phyloP scores from a whole-genome alignment of 345 rosid genomes.

The Pistacia integerrima region DNA sequence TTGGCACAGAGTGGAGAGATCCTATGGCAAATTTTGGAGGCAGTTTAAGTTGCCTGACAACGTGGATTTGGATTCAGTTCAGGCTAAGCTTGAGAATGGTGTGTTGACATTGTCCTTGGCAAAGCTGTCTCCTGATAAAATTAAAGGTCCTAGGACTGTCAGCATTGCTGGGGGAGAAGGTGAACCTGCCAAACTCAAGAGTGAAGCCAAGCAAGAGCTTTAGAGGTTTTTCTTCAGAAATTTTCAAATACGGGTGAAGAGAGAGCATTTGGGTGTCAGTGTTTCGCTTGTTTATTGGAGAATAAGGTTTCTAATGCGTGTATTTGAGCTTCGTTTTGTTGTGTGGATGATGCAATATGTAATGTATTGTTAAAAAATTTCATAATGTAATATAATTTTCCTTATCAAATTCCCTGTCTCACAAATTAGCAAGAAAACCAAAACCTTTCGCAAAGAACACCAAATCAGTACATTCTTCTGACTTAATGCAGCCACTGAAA shows the following conservation, averaged over 20 bases:
- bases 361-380: background rate
- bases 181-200: constrained; percentile 37
- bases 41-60: constrained; percentile 75
- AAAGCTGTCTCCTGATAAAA: constrained; percentile 63
- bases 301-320: constrained; percentile 1
- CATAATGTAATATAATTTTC: background rate
- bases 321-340: background rate
- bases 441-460: too few relatives aligned
- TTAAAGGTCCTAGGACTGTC: constrained; percentile 61
- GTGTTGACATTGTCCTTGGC: constrained; percentile 58
- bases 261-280: background rate
- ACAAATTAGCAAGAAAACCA: background rate
- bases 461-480: too few relatives aligned
- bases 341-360: background rate
- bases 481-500: too few relatives aligned
- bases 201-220: constrained; percentile 53
- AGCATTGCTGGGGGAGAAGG: constrained; percentile 46
- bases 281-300: background rate
- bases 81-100: constrained; percentile 73
- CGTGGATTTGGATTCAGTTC: constrained; percentile 60
- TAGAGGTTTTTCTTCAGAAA: background rate
- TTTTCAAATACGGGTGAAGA: too few relatives aligned
- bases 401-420: background rate
- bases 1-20: constrained; percentile 84
- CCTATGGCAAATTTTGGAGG: constrained; percentile 81